Conservation (phyloP, 768 basidiomycete genomes). For the Royoungia palumana region DNA sequence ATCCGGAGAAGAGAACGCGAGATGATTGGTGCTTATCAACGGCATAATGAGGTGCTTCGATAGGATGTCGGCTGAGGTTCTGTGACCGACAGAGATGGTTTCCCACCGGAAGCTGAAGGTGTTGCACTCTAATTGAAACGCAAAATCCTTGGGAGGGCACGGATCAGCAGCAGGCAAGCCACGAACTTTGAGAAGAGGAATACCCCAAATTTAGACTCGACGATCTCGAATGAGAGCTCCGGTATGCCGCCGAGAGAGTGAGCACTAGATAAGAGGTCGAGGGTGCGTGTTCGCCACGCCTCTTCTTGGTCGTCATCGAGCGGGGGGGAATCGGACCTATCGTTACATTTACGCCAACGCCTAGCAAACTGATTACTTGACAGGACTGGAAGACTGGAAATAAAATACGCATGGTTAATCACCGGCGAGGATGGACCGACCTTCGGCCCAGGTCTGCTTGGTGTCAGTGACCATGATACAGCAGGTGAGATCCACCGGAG, state of each 20-base stretch:
- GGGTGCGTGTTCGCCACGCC: slow-evolving; percentile 53
- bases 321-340: slow-evolving; percentile 26
- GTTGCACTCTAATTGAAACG: slow-evolving; percentile 56
- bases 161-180: slow-evolving; percentile 10
- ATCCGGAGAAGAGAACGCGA: slow-evolving; percentile 63
- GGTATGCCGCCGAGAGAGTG: slow-evolving; percentile 63
- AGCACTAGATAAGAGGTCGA: slow-evolving; percentile 52
- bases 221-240: slow-evolving; percentile 57
- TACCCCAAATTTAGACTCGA: slow-evolving; percentile 60
- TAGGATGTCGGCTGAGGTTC: slow-evolving; percentile 64
- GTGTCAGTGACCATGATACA: slow-evolving; percentile 70
- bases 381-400: slow-evolving; percentile 40
- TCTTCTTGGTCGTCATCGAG: slow-evolving; percentile 48
- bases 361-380: slow-evolving; percentile 58
- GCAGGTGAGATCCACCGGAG: slow-evolving; percentile 54
- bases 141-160: slow-evolving; percentile 52
- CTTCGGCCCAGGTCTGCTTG: slow-evolving; percentile 72
- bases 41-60: slow-evolving; percentile 78
- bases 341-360: slow-evolving; percentile 66
- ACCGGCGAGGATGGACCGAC: slow-evolving; percentile 35
- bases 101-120: slow-evolving; percentile 81
- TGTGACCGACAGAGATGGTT: slow-evolving; percentile 59
- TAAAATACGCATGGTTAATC: slow-evolving; percentile 20
- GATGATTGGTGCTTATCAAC: slow-evolving; percentile 65
- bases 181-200: slow-evolving; percentile 4